phyloP scores from a whole-genome alignment of 768 basidiomycete species.

The Pleurotus cornucopiae region DNA sequence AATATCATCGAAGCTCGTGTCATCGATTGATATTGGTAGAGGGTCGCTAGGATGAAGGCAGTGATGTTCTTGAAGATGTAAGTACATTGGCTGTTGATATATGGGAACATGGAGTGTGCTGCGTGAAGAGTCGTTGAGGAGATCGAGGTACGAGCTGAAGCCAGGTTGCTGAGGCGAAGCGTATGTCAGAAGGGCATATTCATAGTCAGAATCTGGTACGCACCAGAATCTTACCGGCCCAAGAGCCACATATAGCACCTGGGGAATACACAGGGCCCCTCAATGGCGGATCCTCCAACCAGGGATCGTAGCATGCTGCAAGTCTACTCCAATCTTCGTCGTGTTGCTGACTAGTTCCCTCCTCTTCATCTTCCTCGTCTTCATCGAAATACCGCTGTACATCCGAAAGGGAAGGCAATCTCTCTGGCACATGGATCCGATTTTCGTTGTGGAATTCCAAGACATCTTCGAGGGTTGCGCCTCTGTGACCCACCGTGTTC shows the following conservation, averaged over 20 bases:
- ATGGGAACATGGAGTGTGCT: constrained; percentile 21
- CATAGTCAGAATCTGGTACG: constrained; percentile 11
- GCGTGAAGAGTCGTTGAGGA: constrained; percentile 18
- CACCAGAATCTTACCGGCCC: constrained; percentile 45
- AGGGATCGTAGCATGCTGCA: constrained; percentile 36
- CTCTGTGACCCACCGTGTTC: constrained; percentile 18
- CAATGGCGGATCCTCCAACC: constrained; percentile 28
- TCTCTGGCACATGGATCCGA: constrained; percentile 27
- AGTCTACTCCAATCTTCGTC: constrained; percentile 49
- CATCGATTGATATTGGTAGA: constrained; percentile 28
- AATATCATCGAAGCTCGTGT: constrained; percentile 32
- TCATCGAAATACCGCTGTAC: constrained; percentile 1
- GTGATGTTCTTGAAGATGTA: constrained; percentile 42
- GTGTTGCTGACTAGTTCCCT: constrained; percentile 20
- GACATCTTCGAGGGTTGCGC: constrained; percentile 37
- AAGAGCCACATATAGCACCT: constrained; percentile 39
- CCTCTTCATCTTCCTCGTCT: constrained; percentile 13
- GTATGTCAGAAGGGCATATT: constrained; percentile 2
- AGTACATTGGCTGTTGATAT: constrained; percentile 33
- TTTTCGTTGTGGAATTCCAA: constrained; percentile 30
- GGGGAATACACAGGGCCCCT: constrained; percentile 37
- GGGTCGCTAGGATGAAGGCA: constrained; percentile 35
- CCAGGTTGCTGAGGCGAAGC: constrained; percentile 15
- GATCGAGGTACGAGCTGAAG: constrained; percentile 16
- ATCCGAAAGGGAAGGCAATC: constrained; percentile 10